Conservation (phyloP, 208 protist genomes). For the Wallacemonas sp. region DNA sequence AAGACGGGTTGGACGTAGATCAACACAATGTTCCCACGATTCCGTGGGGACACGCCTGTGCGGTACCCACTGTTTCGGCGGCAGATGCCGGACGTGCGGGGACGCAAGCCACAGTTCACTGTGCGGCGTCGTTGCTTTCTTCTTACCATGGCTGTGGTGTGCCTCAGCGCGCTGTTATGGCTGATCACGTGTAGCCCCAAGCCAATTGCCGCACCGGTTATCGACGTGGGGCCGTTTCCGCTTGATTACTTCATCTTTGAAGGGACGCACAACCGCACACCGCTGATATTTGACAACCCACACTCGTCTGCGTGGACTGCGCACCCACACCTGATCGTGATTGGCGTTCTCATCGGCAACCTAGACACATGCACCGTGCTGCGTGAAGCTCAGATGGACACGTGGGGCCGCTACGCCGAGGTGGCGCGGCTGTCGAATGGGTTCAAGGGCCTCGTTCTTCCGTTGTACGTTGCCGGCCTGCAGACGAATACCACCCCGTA, state of each 20-base stretch:
- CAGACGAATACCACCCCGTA: neutral
- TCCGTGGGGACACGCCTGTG: no score
- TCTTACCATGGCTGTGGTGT: no score
- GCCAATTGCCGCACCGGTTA: no score
- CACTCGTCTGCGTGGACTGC: neutral
- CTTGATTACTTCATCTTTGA: conserved; percentile 4
- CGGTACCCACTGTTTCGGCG: no score
- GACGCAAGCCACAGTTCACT: no score
- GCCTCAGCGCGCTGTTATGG: no score
- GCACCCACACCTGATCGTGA: neutral
- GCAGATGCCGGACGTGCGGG: no score
- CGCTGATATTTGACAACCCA: neutral
- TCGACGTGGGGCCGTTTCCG: no score
- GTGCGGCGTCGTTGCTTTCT: no score
- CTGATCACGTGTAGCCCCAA: no score
- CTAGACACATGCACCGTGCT: neutral
- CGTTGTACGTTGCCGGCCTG: neutral
- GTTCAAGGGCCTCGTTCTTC: neutral
- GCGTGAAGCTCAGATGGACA: neutral
- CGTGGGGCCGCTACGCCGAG: neutral
- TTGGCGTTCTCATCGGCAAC: conserved; percentile 1
- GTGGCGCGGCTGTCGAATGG: neutral
- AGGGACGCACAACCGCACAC: neutral
- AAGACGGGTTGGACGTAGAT: no score
- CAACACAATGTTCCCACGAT: no score